These are phyloP conservation scores for Eimeria tenella DNA, from an alignment of 169 alveolate species.

Conservation along the genomic window DNA sequence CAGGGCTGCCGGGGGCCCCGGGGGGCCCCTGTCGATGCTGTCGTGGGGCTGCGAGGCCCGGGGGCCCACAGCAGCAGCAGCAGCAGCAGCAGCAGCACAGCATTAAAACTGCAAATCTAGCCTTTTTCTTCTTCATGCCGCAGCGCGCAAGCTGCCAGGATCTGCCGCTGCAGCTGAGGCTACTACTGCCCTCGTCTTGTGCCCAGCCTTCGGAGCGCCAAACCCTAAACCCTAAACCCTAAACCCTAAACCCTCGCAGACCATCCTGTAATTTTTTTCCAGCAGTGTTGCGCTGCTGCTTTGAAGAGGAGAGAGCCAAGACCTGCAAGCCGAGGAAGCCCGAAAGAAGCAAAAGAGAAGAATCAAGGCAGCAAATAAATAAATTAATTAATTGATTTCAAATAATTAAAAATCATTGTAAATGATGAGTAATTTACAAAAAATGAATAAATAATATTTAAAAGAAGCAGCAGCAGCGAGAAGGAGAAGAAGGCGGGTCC, in stretches of 20 bases:
- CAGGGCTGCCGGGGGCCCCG: not conserved
- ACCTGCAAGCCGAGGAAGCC: not conserved
- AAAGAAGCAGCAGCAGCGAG: too few species aligned
- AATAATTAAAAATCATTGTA: too few species aligned
- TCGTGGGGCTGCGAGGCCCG: not conserved
- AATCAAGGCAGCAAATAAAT: not conserved
- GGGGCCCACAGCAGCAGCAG: not conserved
- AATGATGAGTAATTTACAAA: too few species aligned
- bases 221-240: slow-evolving; percentile 7
- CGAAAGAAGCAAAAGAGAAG: not conserved
- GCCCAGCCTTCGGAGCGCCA: not conserved
- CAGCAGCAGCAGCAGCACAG: not conserved
- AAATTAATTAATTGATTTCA: too few species aligned
- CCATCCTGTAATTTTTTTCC: not conserved
- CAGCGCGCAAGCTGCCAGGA: not conserved
- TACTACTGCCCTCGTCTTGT: not conserved
- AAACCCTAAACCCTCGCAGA: not conserved
- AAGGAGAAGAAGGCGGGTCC: too few species aligned
- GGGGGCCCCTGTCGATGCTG: not conserved
- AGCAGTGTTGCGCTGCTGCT: not conserved
- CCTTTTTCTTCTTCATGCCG: too few species aligned
- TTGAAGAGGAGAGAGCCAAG: not conserved
- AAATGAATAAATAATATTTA: too few species aligned
- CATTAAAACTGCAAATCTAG: too few species aligned
- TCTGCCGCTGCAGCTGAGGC: not conserved